Evolutionary conservation across 495 filamentous ascomycete genomes (phyloP).

Genomic region (Neurospora africana): DNA sequence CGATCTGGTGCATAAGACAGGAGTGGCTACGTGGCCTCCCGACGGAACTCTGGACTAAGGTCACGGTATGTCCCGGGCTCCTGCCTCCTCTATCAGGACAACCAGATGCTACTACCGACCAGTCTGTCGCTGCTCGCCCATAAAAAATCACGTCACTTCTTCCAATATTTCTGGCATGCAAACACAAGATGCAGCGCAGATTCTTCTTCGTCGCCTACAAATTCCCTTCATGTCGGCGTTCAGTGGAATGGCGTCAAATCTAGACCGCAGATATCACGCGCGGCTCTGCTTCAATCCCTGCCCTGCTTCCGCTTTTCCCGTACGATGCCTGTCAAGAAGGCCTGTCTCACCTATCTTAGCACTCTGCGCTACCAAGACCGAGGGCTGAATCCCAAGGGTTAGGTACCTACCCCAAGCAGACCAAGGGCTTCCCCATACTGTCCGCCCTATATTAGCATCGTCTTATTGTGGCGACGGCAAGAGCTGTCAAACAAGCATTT

Average conservation of each 20-base stretch:
- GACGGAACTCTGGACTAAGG: not conserved
- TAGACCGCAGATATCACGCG: not conserved
- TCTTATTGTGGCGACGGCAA: not conserved
- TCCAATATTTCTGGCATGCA: not conserved
- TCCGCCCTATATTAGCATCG: not conserved
- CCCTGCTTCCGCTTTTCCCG: not conserved
- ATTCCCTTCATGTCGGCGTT: not conserved
- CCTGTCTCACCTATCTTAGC: not conserved
- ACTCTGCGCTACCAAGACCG: not conserved
- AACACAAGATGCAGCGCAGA: not conserved
- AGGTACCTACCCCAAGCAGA: not conserved
- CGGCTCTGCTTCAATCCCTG: not conserved
- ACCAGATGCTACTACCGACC: not conserved
- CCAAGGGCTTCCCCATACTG: not conserved
- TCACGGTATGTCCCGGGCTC: not conserved
- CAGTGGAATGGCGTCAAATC: not conserved
- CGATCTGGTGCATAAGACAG: not conserved
- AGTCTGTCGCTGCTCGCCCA: not conserved
- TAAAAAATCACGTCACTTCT: not conserved
- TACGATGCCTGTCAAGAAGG: not conserved
- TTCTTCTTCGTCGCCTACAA: not conserved
- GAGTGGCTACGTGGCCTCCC: not conserved
- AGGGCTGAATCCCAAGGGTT: not conserved
- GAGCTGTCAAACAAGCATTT: not conserved
- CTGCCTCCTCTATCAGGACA: not conserved